phyloP scores from a whole-genome alignment of 2,329 filamentous ascomycete species.

The Fusarium globosum region DNA sequence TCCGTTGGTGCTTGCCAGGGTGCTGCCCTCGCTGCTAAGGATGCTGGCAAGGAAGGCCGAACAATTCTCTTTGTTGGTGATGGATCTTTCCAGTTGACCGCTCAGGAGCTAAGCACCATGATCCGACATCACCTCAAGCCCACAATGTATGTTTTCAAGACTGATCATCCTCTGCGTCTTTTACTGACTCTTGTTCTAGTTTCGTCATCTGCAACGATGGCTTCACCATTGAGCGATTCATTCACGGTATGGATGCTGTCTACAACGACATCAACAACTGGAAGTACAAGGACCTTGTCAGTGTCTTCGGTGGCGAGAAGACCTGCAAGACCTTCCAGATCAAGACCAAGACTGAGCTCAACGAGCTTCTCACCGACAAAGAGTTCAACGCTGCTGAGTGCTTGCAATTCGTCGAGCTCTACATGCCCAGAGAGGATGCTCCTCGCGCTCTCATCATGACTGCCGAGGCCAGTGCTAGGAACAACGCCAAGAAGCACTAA shows the following conservation, averaged over 20 bases:
- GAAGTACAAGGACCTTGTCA: constrained; percentile 76
- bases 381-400: constrained; percentile 68
- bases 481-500: constrained; percentile 64
- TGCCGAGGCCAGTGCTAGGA: constrained; percentile 75
- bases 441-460: constrained; percentile 76
- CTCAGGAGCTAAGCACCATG: constrained; percentile 87
- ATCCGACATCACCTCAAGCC: constrained; percentile 78
- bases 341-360: constrained; percentile 75
- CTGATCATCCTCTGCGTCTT: neutral
- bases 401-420: constrained; percentile 81
- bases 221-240: constrained; percentile 89
- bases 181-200: constrained; percentile 51
- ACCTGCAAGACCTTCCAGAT: constrained; percentile 72
- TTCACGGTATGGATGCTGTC: constrained; percentile 80
- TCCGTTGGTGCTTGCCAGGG: constrained; percentile 68
- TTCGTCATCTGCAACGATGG: constrained; percentile 91
- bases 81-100: constrained; percentile 86
- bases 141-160: constrained; percentile 71
- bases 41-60: constrained; percentile 67
- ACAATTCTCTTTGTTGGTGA: constrained; percentile 91
- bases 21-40: constrained; percentile 79
- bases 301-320: constrained; percentile 73
- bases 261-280: constrained; percentile 87
- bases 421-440: constrained; percentile 83
- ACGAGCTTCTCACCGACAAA: constrained; percentile 71